Evolutionary conservation across 345 rosid genomes (phyloP).

Genomic region (Populus pruinosa): DNA sequence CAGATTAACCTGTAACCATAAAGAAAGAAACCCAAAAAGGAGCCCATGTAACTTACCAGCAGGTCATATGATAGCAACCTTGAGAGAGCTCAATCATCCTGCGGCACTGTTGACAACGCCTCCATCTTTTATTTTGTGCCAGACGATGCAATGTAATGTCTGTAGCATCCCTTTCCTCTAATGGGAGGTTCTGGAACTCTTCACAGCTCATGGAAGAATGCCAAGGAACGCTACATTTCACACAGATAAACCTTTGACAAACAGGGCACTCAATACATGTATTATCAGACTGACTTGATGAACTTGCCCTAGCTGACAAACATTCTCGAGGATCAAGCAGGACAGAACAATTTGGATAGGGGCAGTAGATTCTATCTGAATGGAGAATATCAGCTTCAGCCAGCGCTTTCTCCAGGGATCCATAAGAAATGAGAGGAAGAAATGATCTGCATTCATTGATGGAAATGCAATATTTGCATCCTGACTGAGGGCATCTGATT

Average conservation of each 20-base stretch:
- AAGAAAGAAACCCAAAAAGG: not conserved
- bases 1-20: not conserved
- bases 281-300: constrained; percentile 69
- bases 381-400: constrained; percentile 58
- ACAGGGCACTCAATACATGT: constrained; percentile 76
- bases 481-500: constrained; percentile 79
- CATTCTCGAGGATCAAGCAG: constrained; percentile 72
- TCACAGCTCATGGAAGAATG: constrained; percentile 83
- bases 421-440: constrained; percentile 62
- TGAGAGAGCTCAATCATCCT: constrained; percentile 89
- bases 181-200: constrained; percentile 77
- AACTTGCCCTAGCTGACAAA: constrained; percentile 66
- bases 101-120: constrained; percentile 84
- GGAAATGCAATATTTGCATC: constrained; percentile 74
- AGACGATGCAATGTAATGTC: constrained; percentile 80
- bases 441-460: constrained; percentile 58
- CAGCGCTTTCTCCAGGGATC: constrained; percentile 55
- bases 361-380: constrained; percentile 75
- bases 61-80: constrained; percentile 97
- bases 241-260: constrained; percentile 83
- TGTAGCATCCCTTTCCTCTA: constrained; percentile 77
- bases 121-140: constrained; percentile 87
- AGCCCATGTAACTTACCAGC: constrained; percentile 52
- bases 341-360: constrained; percentile 77
- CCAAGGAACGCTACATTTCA: constrained; percentile 93